Evolutionary conservation across 495 filamentous ascomycete genomes (phyloP), one percentile per base, ranked within the genome.

Genomic region (Aspergillus cristatus): DNA sequence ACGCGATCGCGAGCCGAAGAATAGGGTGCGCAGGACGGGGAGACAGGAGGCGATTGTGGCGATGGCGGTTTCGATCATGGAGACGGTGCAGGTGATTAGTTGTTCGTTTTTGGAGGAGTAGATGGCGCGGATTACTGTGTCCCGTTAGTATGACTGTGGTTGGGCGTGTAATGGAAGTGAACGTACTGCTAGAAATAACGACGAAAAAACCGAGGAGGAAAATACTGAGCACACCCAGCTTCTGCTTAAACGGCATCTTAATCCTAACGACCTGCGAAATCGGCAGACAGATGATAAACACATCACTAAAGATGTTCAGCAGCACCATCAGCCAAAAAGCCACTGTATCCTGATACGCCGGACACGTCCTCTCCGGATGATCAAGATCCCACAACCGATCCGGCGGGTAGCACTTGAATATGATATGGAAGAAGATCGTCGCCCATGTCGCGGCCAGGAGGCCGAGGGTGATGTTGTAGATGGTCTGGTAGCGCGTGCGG

Each of bases 41-140:
- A 55, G 51, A 26, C 45, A 55, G 14, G 45, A 48, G 14, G 51
- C 51, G 35, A 55, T 51, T 35, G 51, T 51, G 13, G 51, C 51
- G 32, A 51, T 51, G 17, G 48, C 35, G 20, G 47, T 49, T 44
- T 55, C 51, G 37, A 55, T 37, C 48, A 55, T 51, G 18, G 48
- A 51, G 24, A 53, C 50, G 32, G 50, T 49, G 41, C 50, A 53
- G 34, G 46, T 53, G 22, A 53, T 50, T 41, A 53, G 47, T 40
- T 53, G 50, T 24, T 50, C 41, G 34, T 45, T 45, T 29, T 17
- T 43, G 35, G 40, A 36, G 40, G 50, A 45, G 41, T 50, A 53
- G 24, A 50, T 45, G 29, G 50, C 50, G 7, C 50, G 46, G 32
- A 53, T 49, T 14, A 53, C 50, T 53, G 35, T n/a, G n/a, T 17